phyloP scores from a whole-genome alignment of 306 rosid genomes.

The Vigna mungo region DNA sequence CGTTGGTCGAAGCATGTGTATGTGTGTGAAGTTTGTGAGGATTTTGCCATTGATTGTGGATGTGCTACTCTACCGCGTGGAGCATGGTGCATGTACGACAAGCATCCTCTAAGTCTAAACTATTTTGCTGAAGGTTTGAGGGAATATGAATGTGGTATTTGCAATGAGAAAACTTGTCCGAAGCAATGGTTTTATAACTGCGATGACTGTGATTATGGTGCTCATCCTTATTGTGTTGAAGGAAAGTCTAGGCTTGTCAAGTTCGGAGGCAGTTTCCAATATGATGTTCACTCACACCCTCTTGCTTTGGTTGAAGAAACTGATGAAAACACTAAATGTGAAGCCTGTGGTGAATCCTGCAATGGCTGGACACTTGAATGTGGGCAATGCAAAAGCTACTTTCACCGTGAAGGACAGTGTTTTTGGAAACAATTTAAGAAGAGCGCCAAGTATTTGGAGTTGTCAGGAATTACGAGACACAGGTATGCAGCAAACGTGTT shows the following conservation, averaged over 20 bases:
- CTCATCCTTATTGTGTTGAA: slow-evolving; percentile 9
- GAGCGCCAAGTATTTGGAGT: slow-evolving; percentile 3
- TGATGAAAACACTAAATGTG: not conserved
- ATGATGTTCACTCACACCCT: slow-evolving; percentile 4
- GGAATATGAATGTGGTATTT: slow-evolving; percentile 27
- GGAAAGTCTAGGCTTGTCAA: not conserved
- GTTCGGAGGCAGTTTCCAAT: slow-evolving; percentile 21
- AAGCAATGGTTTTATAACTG: slow-evolving; percentile 38
- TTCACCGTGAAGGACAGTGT: slow-evolving; percentile 9
- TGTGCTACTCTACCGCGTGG: slow-evolving; percentile 34
- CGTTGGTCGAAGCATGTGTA: slow-evolving; percentile 14
- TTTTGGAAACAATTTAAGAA: slow-evolving; percentile 14
- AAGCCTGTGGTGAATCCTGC: slow-evolving; percentile 4
- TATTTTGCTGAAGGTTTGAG: slow-evolving; percentile 18
- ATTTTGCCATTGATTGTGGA: slow-evolving; percentile 38
- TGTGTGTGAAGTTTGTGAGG: slow-evolving; percentile 40
- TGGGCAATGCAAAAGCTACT: slow-evolving; percentile 1
- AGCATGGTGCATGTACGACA: slow-evolving; percentile 33
- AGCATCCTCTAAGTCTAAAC: slow-evolving; percentile 35
- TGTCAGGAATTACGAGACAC: slow-evolving; percentile 1
- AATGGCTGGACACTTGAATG: slow-evolving; percentile 27
- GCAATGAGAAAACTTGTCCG: slow-evolving; percentile 10
- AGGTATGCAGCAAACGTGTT: slow-evolving; percentile 27
- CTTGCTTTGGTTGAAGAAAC: slow-evolving; percentile 11
- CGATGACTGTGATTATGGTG: slow-evolving; percentile 25